Evolutionary conservation across 495 filamentous ascomycete genomes (phyloP), one percentile per base, ranked within the genome.

Genomic region (Podospora appendiculata): DNA sequence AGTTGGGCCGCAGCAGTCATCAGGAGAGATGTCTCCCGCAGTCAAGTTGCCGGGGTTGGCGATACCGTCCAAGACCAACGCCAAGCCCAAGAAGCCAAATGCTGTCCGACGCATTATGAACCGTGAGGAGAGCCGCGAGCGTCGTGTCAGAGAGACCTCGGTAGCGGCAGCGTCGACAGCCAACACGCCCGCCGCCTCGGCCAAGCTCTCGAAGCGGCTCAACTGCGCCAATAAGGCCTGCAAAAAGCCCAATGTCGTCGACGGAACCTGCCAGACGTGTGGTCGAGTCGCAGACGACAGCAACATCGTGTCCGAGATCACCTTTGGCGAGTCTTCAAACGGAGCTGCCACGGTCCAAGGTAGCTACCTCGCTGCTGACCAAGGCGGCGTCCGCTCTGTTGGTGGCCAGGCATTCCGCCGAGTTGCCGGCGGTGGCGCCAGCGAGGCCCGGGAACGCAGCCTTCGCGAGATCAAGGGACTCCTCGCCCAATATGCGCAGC

Each of bases 261-360:
- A 79, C 48, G 78, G 78, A 40, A 83, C 88, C 44, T 98, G 93
- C 73, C 76, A 79, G 33, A 84, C 77, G 38, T 98, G 93, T 72
- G 91, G 91, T 76, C 82, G 80, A 25, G 81, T 92, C 51, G 78
- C 90, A 55, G 81, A 85, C 53, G 84, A 91, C 58, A 80, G 82
- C 54, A 88, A 94, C 57, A 95, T 97, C 50, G 90, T 96, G 48
- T 79, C 89, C 17, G 93, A 98, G 61, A 79, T 97, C 47, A 83
- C 82, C 6, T 98, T 96, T 60, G 90, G 90, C 46, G 90, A 96
- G 69, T 83, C 78, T 39, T 76, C 84, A 0, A 79, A 79, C 19
- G 93, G 93, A 58, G 91, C 89, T 47, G 90, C 92, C 33, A 79
- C 91, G n/a, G 87, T 95, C 9, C 89, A 96, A 63, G 93, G 93